Base-by-base conservation (phyloP, 2,329 filamentous ascomycete genomes). In the Tolypocladium tropicale region DNA sequence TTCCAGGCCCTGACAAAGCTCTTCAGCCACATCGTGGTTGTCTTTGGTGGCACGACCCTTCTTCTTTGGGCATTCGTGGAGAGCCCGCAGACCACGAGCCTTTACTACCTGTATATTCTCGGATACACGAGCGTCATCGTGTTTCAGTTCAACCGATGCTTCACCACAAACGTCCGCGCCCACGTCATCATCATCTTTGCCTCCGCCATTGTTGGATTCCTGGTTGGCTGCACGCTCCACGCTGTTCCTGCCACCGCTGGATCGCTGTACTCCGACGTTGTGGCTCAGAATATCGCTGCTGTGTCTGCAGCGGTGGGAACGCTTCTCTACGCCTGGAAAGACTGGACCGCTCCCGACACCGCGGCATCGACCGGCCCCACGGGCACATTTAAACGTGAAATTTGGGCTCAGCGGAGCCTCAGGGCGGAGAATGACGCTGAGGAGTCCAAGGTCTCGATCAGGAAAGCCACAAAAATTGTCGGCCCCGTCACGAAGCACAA, bases 81-180 rank as follows among this genome's bases (percentile, higher is more conserved):
- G 10, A 63, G 65, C 52, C 23, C 53, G 1, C 52, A 66, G n/a
- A 68, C 68, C 11, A 64, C 68, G n/a, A 60, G 65, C 34, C 58
- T 71, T 6, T 73, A 71, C 55, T 70, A 67, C 52, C 60, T 63
- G 25, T 73, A 73, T 57, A 59, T 65, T 37, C 58, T 69, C 18
- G 70, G 69, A 0, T 73, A 73, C 59, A 67, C 68, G 1, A 63
- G 66, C 12, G 69, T 72, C 53, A 65, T 73, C 52, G 34, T 72
- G 23, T 72, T 73, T 59, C 70, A 73, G 55, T 72, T 72, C 64
- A 73, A 73, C 58, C 66, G 71, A 7, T 71, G 71, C 57, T 73
- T 73, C 61, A 72, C 71, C 16, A 71, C 64, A 2, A 67, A 70
- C 54, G 63, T 70, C 39, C 60, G 59, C 46, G 62, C 63, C 5